Evolutionary conservation across 768 basidiomycete species (phyloP).

Genomic region (Tricholoma saponaceum): DNA sequence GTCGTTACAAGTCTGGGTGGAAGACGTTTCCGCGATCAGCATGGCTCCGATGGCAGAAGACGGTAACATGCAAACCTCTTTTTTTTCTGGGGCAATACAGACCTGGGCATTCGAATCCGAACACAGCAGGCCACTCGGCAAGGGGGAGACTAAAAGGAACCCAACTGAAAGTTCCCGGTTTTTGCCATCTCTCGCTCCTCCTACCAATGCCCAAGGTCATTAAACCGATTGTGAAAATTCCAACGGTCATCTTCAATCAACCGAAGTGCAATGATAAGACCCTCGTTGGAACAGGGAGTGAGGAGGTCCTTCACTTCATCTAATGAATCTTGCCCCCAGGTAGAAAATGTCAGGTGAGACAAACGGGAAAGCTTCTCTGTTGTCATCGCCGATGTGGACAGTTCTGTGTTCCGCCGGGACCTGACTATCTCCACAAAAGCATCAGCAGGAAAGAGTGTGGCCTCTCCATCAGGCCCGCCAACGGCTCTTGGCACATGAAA

Average conservation of each 20-base stretch:
- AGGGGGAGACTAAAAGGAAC: too few relatives aligned
- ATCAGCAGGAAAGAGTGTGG: neutral
- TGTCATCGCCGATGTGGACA: neutral
- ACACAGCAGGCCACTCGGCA: too few relatives aligned
- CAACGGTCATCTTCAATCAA: neutral
- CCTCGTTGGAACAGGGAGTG: neutral
- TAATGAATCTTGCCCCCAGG: neutral
- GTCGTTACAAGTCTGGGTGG: too few relatives aligned
- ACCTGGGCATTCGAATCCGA: too few relatives aligned
- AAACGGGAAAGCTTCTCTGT: neutral
- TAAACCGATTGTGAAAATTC: neutral
- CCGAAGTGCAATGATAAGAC: neutral
- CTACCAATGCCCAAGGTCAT: neutral
- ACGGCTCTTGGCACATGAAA: neutral
- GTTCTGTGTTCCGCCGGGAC: neutral
- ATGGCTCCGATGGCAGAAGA: too few relatives aligned
- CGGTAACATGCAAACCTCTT: too few relatives aligned
- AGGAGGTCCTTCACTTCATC: neutral
- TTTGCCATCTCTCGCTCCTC: too few relatives aligned
- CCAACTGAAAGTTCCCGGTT: too few relatives aligned
- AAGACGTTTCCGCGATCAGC: too few relatives aligned
- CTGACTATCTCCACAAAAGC: neutral
- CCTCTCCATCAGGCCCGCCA: neutral
- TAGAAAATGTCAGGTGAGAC: neutral
- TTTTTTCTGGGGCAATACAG: too few relatives aligned